Percentiles rank a stretch among this genome's conserved stretches.
phyloP scores from a whole-genome alignment of 2,329 filamentous ascomycete species.

The Cladosporium sphaerospermum region DNA sequence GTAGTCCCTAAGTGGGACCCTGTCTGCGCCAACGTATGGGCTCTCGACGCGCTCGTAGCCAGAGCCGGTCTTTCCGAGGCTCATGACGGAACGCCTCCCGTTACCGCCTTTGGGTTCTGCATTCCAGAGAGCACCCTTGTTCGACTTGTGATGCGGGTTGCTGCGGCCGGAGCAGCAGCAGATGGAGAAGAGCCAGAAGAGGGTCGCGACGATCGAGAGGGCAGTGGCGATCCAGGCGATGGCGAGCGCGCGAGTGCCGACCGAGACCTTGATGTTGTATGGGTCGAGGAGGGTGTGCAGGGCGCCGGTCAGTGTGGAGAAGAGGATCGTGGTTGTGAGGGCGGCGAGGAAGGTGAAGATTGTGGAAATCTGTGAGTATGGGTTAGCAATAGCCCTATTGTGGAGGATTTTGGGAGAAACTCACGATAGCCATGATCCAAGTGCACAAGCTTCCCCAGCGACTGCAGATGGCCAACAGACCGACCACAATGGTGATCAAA shows the following conservation, averaged over 20 bases:
- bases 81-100: slow-evolving; percentile 31
- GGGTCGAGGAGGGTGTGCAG: slow-evolving; percentile 61
- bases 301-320: slow-evolving; percentile 61
- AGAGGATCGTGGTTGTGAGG: slow-evolving; percentile 67
- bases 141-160: slow-evolving; percentile 39
- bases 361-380: slow-evolving; percentile 38
- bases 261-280: slow-evolving; percentile 62
- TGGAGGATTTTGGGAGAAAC: slow-evolving; percentile 34
- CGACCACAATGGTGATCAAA: slow-evolving; percentile 65
- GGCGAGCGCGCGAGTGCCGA: slow-evolving; percentile 66
- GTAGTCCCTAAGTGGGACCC: slow-evolving; percentile 24
- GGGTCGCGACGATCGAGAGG: slow-evolving; percentile 65
- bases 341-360: slow-evolving; percentile 60
- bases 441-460: slow-evolving; percentile 76
- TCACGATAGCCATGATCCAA: slow-evolving; percentile 65
- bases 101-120: slow-evolving; percentile 21
- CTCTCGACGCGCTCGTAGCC: slow-evolving; percentile 52
- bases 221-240: slow-evolving; percentile 73
- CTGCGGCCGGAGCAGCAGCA: slow-evolving; percentile 81
- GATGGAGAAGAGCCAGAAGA: slow-evolving; percentile 88
- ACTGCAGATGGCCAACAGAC: slow-evolving; percentile 76
- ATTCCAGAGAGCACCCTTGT: slow-evolving; percentile 32
- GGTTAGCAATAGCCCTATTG: not conserved
- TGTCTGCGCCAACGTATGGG: slow-evolving; percentile 34
- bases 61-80: slow-evolving; percentile 55